Evolutionary conservation across 2,329 filamentous ascomycete genomes (phyloP), one percentile per base, ranked within the genome.

Genomic region (Neofusicoccum sp.): DNA sequence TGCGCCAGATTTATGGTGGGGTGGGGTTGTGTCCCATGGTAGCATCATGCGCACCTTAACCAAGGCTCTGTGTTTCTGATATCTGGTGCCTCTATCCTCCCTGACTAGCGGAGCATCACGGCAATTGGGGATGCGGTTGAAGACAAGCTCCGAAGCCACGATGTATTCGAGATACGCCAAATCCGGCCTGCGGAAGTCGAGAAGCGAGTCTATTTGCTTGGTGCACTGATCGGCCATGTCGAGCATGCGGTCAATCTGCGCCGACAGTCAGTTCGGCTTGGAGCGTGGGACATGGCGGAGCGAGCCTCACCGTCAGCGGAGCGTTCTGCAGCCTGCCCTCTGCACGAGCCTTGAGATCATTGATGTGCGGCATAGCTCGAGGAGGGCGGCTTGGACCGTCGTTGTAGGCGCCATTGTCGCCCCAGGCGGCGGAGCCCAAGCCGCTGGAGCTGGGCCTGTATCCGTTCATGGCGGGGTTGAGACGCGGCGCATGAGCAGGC

Each of bases 131-230:
- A 98, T 88, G 45, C 88, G 80, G 62, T 94, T 88, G 56, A 93
- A 83, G 12, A 90, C 85, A 62, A 97, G 89, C 63, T 93, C 88
- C 64, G 85, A 93, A 9, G 93, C 91, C 66, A 89, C 86, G 64
- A 98, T 84, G 72, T 94, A 98, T 65, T 96, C 91, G 67, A 90
- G 86, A 62, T 96, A 89, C 3, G 93, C 93, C 41, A 87, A 76
- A 71, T 95, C 92, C 4, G 88, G 86, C 39, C 87, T 82, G 31
- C 85, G 80, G 76, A 90, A 89, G 65, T 85, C 67, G 64, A 87
- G 69, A 63, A 83, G 80, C 59, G 84, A 85, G 66, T 87, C 84
- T 41, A 91, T 89, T 49, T 74, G 74, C 43, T 70, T 73, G 64
- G 82, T 74, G 61, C 78, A 76, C 9, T 68, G 68, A 37, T 78